phyloP scores from a whole-genome alignment of 768 basidiomycete species.

The Rhodotorula graminis region DNA sequence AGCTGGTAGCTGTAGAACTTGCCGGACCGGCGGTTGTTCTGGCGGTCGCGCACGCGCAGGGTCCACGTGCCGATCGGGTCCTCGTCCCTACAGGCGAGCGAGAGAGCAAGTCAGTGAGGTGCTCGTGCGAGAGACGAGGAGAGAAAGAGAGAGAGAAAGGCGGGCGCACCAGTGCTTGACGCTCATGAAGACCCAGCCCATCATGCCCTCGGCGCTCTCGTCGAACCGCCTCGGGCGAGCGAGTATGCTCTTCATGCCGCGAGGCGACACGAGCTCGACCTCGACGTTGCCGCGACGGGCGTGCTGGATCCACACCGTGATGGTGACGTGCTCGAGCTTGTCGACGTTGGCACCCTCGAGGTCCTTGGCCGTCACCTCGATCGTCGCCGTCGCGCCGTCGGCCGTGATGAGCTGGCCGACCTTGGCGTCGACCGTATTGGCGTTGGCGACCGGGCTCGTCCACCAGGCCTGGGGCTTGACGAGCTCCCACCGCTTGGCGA shows the following conservation, averaged over 20 bases:
- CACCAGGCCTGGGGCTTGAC: slow-evolving; percentile 93
- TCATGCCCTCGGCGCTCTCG: slow-evolving; percentile 62
- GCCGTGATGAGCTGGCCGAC: slow-evolving; percentile 53
- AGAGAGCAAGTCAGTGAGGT: slow-evolving; percentile 35
- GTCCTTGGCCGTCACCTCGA: slow-evolving; percentile 63
- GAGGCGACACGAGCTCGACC: slow-evolving; percentile 78
- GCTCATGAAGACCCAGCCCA: slow-evolving; percentile 98
- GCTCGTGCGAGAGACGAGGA: slow-evolving; percentile 3
- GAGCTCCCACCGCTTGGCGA: slow-evolving; percentile 71
- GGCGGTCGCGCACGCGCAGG: slow-evolving; percentile 74
- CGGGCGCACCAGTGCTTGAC: slow-evolving; percentile 95
- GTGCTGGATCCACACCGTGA: slow-evolving; percentile 91
- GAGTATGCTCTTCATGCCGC: slow-evolving; percentile 76
- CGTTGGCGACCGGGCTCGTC: slow-evolving; percentile 55
- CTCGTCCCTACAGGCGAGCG: slow-evolving; percentile 68
- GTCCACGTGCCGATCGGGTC: slow-evolving; percentile 86
- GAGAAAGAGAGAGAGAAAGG: neutral
- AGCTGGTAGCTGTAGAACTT: slow-evolving; percentile 85
- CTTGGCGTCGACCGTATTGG: slow-evolving; percentile 42
- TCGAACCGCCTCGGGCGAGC: slow-evolving; percentile 69
- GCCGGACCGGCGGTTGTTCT: slow-evolving; percentile 54
- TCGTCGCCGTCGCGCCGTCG: slow-evolving; percentile 57
- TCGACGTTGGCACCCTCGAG: slow-evolving; percentile 74
- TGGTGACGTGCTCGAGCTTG: slow-evolving; percentile 81
- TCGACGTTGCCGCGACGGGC: slow-evolving; percentile 82